Conservation (phyloP, 2,329 filamentous ascomycete species). For the Fusarium zealandicum region DNA sequence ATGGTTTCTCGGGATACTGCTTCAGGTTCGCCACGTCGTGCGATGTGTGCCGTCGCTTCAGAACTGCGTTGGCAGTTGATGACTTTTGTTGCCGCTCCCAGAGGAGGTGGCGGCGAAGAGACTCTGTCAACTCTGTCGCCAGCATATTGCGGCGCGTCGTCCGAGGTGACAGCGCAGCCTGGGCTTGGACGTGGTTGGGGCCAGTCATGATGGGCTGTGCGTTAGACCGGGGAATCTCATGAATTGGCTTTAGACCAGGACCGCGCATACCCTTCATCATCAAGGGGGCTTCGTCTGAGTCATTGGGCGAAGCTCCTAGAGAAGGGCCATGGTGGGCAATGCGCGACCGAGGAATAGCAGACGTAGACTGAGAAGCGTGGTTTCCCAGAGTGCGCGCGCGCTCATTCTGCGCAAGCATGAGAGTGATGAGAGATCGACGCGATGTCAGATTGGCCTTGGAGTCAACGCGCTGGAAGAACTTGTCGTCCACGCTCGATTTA, state of each 20-base stretch:
- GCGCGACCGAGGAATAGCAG: constrained; percentile 72
- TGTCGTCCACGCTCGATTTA: constrained; percentile 82
- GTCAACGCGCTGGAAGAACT: constrained; percentile 89
- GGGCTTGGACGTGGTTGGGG: constrained; percentile 68
- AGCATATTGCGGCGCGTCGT: constrained; percentile 97
- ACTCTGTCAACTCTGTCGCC: constrained; percentile 91
- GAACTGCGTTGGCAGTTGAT: constrained; percentile 83
- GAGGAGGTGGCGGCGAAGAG: constrained; percentile 86
- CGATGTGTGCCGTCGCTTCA: constrained; percentile 89
- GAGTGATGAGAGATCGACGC: constrained; percentile 85
- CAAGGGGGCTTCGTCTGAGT: constrained; percentile 67
- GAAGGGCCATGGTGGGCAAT: constrained; percentile 53
- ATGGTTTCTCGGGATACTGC: constrained; percentile 75
- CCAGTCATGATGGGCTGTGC: constrained; percentile 82
- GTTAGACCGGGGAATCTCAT: constrained; percentile 69
- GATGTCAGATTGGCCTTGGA: constrained; percentile 86
- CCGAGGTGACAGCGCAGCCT: constrained; percentile 83
- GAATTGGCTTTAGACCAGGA: constrained; percentile 60
- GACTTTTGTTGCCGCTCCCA: constrained; percentile 97
- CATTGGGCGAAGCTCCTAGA: constrained; percentile 60
- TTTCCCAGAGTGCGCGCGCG: constrained; percentile 74
- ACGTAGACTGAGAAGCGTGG: constrained; percentile 69
- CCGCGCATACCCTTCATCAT: constrained; percentile 68
- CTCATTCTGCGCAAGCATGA: constrained; percentile 82
- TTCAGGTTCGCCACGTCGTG: constrained; percentile 89